Percentiles rank a stretch among this genome's conserved stretches.
Conservation (phyloP, 352 stramenopile species). For the Pythium dissimile region DNA sequence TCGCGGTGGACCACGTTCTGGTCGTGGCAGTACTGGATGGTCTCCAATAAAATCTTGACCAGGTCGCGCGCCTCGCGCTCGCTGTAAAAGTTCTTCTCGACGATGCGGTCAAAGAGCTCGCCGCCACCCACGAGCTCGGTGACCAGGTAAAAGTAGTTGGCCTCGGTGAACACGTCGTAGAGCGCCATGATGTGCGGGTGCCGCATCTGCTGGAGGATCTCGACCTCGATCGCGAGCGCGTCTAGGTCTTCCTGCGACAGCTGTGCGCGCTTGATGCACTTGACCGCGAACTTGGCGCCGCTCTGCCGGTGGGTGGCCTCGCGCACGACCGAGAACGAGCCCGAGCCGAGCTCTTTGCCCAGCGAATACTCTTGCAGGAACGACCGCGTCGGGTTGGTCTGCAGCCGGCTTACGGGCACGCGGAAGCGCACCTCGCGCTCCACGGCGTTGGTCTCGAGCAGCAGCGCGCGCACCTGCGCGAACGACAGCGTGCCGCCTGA, state of each 20-base stretch:
- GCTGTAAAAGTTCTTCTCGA: conserved; percentile 86
- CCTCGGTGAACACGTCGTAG: conserved; percentile 90
- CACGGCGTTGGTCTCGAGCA: conserved; percentile 54
- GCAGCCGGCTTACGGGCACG: conserved; percentile 43
- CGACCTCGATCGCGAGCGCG: conserved; percentile 74
- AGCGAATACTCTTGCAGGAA: conserved; percentile 67
- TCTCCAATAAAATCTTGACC: conserved; percentile 73
- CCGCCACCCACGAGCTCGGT: conserved; percentile 94
- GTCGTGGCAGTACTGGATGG: conserved; percentile 85
- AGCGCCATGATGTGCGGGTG: conserved; percentile 89
- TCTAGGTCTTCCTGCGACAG: conserved; percentile 46
- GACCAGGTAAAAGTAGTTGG: conserved; percentile 95
- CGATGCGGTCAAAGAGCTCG: conserved; percentile 85
- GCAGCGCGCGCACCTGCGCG: conserved; percentile 65
- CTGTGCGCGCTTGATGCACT: conserved; percentile 87
- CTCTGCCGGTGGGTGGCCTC: conserved; percentile 40
- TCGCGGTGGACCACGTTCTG: conserved; percentile 83
- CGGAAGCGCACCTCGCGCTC: conserved; percentile 65
- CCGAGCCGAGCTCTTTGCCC: conserved; percentile 45
- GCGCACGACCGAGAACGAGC: conserved; percentile 55
- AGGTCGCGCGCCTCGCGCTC: conserved; percentile 76
- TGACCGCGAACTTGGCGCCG: conserved; percentile 45
- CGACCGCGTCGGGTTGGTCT: conserved; percentile 29
- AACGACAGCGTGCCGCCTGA: conserved; percentile 44
- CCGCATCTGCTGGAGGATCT: conserved; percentile 80